Conservation (phyloP, 2,329 filamentous ascomycete genomes). For the Geoglossum cookeanum region DNA sequence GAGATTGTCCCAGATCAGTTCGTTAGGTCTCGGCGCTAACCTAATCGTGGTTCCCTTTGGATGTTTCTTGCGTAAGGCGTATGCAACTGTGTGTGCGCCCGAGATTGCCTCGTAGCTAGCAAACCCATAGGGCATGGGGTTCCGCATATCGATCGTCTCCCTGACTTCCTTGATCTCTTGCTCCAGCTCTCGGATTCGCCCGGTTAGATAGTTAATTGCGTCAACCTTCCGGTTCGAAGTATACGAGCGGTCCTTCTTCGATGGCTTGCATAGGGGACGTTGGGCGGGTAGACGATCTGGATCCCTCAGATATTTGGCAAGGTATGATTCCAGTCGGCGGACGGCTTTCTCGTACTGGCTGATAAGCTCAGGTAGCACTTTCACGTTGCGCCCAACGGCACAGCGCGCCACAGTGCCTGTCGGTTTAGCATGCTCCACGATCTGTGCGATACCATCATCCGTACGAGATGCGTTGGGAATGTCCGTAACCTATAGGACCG, state of each 20-base stretch:
- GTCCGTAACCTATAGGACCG: conserved; percentile 47
- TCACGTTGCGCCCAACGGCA: conserved; percentile 79
- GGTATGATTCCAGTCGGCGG: conserved; percentile 58
- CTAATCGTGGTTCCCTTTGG: conserved; percentile 58
- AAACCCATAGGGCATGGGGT: conserved; percentile 82
- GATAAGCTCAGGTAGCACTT: conserved; percentile 70
- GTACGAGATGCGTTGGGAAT: conserved; percentile 57
- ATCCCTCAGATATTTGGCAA: conserved; percentile 82
- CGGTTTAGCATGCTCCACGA: conserved; percentile 65
- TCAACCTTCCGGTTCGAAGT: conserved; percentile 61
- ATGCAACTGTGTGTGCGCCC: conserved; percentile 77
- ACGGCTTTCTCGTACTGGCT: conserved; percentile 67
- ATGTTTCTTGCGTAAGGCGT: conserved; percentile 59
- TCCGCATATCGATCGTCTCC: conserved; percentile 63
- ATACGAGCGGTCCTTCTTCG: conserved; percentile 57
- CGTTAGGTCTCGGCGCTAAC: conserved; percentile 70
- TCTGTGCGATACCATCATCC: conserved; percentile 70
- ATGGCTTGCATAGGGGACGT: conserved; percentile 60
- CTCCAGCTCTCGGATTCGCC: conserved; percentile 68
- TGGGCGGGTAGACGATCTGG: conserved; percentile 59
- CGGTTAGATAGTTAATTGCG: conserved; percentile 81
- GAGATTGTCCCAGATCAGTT: conserved; percentile 94
- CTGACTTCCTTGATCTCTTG: conserved; percentile 69
- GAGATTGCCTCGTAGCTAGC: conserved; percentile 79
- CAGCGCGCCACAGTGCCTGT: conserved; percentile 62